Percentiles rank a stretch among this genome's conserved stretches.
These are phyloP conservation scores for Chrysopogon serrulatus DNA, from an alignment of 176 grass and related monocot genomes.

Conservation along the genomic window DNA sequence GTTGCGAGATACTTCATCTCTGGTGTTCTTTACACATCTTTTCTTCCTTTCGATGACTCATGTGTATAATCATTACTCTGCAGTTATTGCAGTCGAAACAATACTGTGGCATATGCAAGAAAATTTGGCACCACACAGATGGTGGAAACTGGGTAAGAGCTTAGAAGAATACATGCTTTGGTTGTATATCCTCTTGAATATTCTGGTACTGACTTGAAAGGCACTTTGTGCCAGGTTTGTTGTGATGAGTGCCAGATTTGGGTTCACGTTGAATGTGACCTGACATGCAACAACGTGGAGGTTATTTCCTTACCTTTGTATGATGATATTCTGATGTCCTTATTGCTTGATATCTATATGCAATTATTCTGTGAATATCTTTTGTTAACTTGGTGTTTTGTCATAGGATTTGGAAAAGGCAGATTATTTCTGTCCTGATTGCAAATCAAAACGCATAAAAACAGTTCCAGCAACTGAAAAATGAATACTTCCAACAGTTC, in stretches of 20 bases:
- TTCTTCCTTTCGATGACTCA: not conserved
- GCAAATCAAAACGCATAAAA: slow-evolving; percentile 66
- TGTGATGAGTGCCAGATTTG: slow-evolving; percentile 94
- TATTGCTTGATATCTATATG: not conserved
- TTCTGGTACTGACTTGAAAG: not conserved
- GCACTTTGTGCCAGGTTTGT: slow-evolving; percentile 54
- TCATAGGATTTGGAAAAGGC: slow-evolving; percentile 73
- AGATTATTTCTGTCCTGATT: slow-evolving; percentile 90
- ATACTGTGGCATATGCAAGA: slow-evolving; percentile 96
- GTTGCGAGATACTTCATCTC: not conserved
- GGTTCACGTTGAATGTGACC: slow-evolving; percentile 90
- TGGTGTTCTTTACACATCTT: not conserved
- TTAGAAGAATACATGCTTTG: not conserved
- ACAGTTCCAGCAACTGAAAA: not conserved
- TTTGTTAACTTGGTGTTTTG: slow-evolving; percentile 18
- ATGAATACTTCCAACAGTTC: slow-evolving; percentile 16
- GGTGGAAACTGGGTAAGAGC: slow-evolving; percentile 85
- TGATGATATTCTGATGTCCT: slow-evolving; percentile 1
- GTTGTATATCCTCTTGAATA: not conserved
- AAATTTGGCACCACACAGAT: slow-evolving; percentile 96
- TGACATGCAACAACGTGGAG: slow-evolving; percentile 60
- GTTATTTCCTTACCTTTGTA: slow-evolving; percentile 34
- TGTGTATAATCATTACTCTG: slow-evolving; percentile 17
- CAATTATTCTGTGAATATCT: not conserved
- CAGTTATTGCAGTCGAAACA: slow-evolving; percentile 89